phyloP scores from a whole-genome alignment of 495 filamentous ascomycete genomes.

The Penicillium psychrofluorescens region DNA sequence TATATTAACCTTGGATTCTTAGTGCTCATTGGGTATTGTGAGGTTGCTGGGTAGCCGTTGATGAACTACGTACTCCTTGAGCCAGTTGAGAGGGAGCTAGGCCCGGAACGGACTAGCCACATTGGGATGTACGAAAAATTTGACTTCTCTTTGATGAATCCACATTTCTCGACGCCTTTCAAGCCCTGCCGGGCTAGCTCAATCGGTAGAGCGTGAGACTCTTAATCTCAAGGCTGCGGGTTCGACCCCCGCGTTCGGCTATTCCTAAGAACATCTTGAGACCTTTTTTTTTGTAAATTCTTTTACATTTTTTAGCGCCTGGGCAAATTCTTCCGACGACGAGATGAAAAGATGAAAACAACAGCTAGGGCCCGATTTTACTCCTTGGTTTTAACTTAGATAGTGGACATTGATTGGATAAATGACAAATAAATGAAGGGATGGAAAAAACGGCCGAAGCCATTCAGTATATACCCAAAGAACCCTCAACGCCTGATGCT shows the following conservation, averaged over 20 bases:
- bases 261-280: conserved; percentile 13
- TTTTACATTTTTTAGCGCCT: too few relatives aligned
- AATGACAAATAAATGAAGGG: not conserved
- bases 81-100: too few relatives aligned
- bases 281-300: conserved; percentile 19
- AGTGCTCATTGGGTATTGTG: too few relatives aligned
- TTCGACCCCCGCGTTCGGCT: conserved; percentile 54
- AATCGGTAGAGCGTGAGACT: conserved; percentile 55
- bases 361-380: too few relatives aligned
- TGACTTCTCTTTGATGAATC: too few relatives aligned
- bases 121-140: too few relatives aligned
- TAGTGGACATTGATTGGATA: not conserved
- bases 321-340: too few relatives aligned
- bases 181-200: conserved; percentile 43
- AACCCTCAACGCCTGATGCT: conserved; percentile 21
- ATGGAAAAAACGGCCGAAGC: not conserved
- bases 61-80: too few relatives aligned
- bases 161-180: not conserved
- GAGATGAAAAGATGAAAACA: too few relatives aligned
- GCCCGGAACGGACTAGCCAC: too few relatives aligned
- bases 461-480: conserved; percentile 6
- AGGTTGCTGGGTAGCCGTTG: too few relatives aligned
- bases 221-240: conserved; percentile 56
- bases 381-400: not conserved
- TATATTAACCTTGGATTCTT: too few relatives aligned